Base-by-base conservation (phyloP, 495 filamentous ascomycete genomes). In the Polyplosphaeria fusca region DNA sequence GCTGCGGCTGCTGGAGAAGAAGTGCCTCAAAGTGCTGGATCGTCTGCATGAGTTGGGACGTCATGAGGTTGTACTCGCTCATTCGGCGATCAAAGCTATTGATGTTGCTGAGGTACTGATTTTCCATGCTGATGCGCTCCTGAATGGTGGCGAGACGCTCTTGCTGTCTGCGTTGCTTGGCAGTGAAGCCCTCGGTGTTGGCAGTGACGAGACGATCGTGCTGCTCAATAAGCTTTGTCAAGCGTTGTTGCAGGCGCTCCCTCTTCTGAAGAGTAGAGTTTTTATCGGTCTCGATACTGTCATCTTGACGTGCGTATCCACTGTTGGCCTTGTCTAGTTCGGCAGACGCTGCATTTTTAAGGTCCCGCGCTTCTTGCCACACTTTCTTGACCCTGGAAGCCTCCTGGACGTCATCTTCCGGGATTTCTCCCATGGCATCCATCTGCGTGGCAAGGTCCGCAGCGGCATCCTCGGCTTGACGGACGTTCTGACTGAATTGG, bases 401-500 rank as follows among this genome's bases (percentile, higher is more conserved):
- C 52, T 81, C 72, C 40, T 80, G 72, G 47, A 79, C 60, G 52
- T 90, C 79, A 13, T 86, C 80, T 47, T 87, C 81, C 0, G 89
- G 88, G 24, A 90, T 75, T 23, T 75, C 77, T 27, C 83, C 85
- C 27, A 91, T 68, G 32, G 73, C 78, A 66, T 86, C 86, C 4
- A 91, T 74, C 66, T 92, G 80, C 18, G 64, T 68, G 23, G 83
- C 79, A 1, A 94, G 71, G 23, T 72, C 77, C 12, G 70, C 74
- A 16, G 83, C 79, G 5, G 86, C 81, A 54, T 93, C 86, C 57
- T 94, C 88, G 4, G 91, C 90, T 71, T 94, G 88, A 61, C 82
- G 81, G 70, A 88, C 88, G 53, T 86, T 88, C 46, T 86, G 85
- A 67, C 86, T 87, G 63, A 87, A 82, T 58, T 87, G 84, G 50